Evolutionary conservation across 371 early-diverging fungal species (phyloP).

Genomic region (Catenaria anguillulae): DNA sequence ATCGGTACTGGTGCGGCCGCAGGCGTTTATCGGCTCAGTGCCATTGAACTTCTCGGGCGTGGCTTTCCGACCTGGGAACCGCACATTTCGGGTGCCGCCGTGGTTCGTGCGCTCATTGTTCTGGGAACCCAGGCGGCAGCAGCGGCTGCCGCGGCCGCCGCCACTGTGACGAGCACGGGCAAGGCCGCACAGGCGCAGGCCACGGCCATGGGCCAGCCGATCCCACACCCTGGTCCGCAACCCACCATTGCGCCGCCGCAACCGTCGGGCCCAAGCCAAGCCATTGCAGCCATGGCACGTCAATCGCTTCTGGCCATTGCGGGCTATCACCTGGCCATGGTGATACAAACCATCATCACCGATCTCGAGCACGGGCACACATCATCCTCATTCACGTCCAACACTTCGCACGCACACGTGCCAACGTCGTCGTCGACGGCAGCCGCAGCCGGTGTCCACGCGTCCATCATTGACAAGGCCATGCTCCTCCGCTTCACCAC

Average conservation of each 20-base stretch:
- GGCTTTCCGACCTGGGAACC: slow-evolving; percentile 68
- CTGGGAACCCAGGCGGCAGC: slow-evolving; percentile 14
- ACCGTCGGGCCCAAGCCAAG: too few relatives aligned
- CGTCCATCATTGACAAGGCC: slow-evolving; percentile 25
- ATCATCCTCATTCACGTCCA: too few relatives aligned
- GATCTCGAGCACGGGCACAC: slow-evolving; percentile 50
- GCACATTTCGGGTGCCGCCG: slow-evolving; percentile 49
- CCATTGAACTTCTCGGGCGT: slow-evolving; percentile 58
- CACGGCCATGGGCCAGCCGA: too few relatives aligned
- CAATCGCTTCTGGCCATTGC: slow-evolving; percentile 63
- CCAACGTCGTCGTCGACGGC: not conserved
- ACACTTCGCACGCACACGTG: too few relatives aligned
- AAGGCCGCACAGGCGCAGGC: too few relatives aligned
- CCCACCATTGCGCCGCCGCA: not conserved
- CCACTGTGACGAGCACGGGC: slow-evolving; percentile 18
- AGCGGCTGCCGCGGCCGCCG: slow-evolving; percentile 16
- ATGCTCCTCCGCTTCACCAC: slow-evolving; percentile 51
- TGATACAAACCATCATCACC: slow-evolving; percentile 53
- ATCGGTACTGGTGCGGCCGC: slow-evolving; percentile 32
- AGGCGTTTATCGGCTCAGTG: slow-evolving; percentile 41
- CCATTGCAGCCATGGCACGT: slow-evolving; percentile 38
- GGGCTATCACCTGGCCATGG: slow-evolving; percentile 42
- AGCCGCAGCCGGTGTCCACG: slow-evolving; percentile 11
- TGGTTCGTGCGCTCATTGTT: slow-evolving; percentile 47
- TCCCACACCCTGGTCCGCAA: not conserved